These are phyloP conservation scores for Glarea lozoyensis DNA, from an alignment of 495 filamentous ascomycete genomes.

Conservation along the genomic window DNA sequence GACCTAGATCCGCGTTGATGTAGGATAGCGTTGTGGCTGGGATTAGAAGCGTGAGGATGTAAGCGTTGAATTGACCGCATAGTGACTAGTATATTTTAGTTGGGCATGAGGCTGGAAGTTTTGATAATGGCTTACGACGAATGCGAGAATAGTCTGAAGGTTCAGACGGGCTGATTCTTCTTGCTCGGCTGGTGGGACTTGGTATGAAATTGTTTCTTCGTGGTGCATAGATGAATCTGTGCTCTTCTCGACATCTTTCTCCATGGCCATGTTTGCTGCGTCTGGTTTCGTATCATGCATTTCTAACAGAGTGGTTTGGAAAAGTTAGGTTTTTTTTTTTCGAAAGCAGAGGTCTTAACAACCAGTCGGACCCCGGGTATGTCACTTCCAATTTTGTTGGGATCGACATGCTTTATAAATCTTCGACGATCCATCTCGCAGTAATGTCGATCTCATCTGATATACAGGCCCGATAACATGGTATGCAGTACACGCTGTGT, in stretches of 20 bases:
- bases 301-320: no score
- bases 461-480: neutral
- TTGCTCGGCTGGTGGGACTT: neutral
- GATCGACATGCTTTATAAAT: no score
- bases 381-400: no score
- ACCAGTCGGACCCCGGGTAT: no score
- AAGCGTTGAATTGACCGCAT: neutral
- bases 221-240: neutral
- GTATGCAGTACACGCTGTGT: neutral
- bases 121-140: neutral
- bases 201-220: neutral
- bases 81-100: neutral
- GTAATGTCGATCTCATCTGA: neutral
- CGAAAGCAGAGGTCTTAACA: no score
- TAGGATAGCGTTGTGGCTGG: neutral
- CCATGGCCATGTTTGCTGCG: no score
- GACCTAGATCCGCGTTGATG: conserved; percentile 26
- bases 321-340: no score
- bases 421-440: no score
- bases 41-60: neutral
- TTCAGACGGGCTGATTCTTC: neutral
- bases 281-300: no score
- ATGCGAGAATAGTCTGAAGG: neutral
- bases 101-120: neutral
- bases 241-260: no score